Evolutionary conservation across 2,329 filamentous ascomycete genomes (phyloP), one percentile per base, ranked within the genome.

Genomic region (Trichophaea hybrida): DNA sequence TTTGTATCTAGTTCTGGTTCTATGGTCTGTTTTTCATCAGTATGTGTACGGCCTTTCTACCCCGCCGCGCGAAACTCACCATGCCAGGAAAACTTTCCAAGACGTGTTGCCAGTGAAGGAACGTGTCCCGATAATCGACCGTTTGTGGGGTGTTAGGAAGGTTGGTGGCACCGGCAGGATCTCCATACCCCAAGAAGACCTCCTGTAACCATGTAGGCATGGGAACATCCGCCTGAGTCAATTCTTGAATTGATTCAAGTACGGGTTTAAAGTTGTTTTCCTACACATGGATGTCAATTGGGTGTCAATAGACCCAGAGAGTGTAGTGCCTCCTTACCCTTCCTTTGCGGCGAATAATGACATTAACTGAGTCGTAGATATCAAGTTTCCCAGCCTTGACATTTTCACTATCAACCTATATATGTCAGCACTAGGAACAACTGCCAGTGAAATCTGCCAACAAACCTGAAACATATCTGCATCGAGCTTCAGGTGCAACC

Each of bases 191-290:
- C n/a, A 98, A 76, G 72, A 97, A 98, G 7, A 97, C 91, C 66
- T 97, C 93, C 69, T 95, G 88, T 48, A 98, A 77, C 93, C 93
- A 98, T 1, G 84, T 80, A 12, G 93, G 89, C 57, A 97, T 77
- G 5, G 87, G 86, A 17, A 91, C 83, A 67, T 94, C 87, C 0
- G 89, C 89, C 37, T 94, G 76, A 1, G 88, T 85, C 34, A 98
- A 78, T 64, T 82, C 86, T 69, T 85, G 87, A 69, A 98, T 94
- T 1, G 90, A 95, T 68, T 96, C 87, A 38, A 98, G 77, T 7
- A 98, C 84, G 7, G 90, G 83, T 69, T 88, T 94, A 77, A 98
- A 98, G 72, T 98, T 98, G 74, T 98, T 98, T 72, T 98, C 93
- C 61, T 67, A 55, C 24, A 38, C 13, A n/a, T 44, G n/a, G n/a